These are phyloP conservation scores for Agaricus blazei DNA, from an alignment of 768 basidiomycete genomes.

Conservation along the genomic window DNA sequence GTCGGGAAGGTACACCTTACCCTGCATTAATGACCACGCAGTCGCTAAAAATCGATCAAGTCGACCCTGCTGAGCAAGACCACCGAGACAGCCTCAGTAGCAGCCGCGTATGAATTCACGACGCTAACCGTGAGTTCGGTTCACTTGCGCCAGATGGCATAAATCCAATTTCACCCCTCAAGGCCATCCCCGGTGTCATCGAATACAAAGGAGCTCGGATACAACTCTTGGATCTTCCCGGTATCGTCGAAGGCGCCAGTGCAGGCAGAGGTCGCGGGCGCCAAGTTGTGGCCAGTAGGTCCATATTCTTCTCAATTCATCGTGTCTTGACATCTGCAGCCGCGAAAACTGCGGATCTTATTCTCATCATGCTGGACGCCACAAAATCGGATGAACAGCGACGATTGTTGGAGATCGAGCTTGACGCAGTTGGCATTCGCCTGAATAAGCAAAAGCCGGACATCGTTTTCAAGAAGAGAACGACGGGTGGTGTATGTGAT, in stretches of 20 bases:
- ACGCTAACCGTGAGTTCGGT: constrained; percentile 64
- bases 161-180: neutral
- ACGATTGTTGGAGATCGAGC: constrained; percentile 80
- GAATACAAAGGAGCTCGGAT: constrained; percentile 92
- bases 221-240: constrained; percentile 91
- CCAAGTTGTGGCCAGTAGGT: constrained; percentile 87
- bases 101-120: constrained; percentile 95
- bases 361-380: constrained; percentile 89
- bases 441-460: constrained; percentile 89
- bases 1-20: constrained; percentile 67
- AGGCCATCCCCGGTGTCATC: constrained; percentile 97
- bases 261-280: constrained; percentile 89
- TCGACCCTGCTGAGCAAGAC: constrained; percentile 90
- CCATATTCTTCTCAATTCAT: neutral
- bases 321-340: constrained; percentile 28
- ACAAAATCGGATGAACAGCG: constrained; percentile 93
- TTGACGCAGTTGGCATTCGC: constrained; percentile 95
- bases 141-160: neutral
- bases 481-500: constrained; percentile 79
- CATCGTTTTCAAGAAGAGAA: constrained; percentile 90
- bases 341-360: constrained; percentile 90
- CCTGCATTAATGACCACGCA: neutral
- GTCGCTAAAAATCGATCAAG: constrained; percentile 27
- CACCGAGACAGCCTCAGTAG: constrained; percentile 84
- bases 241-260: constrained; percentile 92